Percentiles rank a stretch among this genome's conserved stretches.
These are phyloP conservation scores for Akanthomyces muscarius DNA, from an alignment of 2,329 filamentous ascomycete genomes.

Conservation along the genomic window DNA sequence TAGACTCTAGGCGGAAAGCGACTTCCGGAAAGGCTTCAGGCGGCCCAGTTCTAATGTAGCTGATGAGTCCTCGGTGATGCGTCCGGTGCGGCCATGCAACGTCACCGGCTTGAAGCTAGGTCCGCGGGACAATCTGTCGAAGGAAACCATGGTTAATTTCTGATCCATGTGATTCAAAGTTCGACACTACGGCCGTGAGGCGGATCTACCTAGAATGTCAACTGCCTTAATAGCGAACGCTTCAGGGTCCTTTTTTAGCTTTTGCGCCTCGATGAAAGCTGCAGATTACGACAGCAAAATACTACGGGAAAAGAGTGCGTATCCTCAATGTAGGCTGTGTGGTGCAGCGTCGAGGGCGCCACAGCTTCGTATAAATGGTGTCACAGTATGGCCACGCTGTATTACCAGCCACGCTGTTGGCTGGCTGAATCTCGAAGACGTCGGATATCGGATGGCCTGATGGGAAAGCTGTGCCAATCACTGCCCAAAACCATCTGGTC, in stretches of 20 bases:
- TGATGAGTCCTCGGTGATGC: no score
- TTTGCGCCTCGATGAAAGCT: not conserved
- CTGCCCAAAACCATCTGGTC: conserved; percentile 2
- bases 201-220: not conserved
- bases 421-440: not conserved
- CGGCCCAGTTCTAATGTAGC: not conserved
- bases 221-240: not conserved
- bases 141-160: no score
- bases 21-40: not conserved
- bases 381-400: not conserved
- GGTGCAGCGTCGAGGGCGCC: not conserved
- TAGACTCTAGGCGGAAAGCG: not conserved
- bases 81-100: not conserved
- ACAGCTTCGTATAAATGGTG: not conserved
- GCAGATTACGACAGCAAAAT: not conserved
- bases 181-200: not conserved
- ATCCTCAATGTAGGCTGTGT: not conserved
- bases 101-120: no score
- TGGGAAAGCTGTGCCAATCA: conserved; percentile 2
- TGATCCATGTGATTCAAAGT: not conserved
- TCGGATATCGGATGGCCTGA: not conserved
- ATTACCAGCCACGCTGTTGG: not conserved
- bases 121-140: not conserved
- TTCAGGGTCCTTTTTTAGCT: not conserved
- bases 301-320: not conserved